Conservation (phyloP, 768 basidiomycete genomes). For the Boletus sensibilis region DNA sequence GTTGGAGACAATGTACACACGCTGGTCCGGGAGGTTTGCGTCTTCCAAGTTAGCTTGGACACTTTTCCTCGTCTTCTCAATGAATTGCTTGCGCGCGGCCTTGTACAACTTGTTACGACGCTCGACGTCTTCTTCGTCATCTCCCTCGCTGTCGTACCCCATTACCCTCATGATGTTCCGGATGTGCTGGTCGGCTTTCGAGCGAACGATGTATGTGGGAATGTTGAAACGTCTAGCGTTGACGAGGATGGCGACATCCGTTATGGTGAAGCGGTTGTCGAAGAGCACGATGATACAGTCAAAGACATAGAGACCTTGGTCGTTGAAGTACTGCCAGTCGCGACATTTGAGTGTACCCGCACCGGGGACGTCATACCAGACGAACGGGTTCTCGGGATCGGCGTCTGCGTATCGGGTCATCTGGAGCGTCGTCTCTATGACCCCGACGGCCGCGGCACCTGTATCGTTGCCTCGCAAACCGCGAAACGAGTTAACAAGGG, state of each 20-base stretch:
- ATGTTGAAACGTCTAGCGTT: constrained; percentile 18
- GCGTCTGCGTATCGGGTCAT: constrained; percentile 17
- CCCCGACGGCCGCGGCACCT: constrained; percentile 17
- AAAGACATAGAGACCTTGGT: constrained; percentile 26
- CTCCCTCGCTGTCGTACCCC: constrained; percentile 21
- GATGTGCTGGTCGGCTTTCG: constrained; percentile 25
- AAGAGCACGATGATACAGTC: constrained; percentile 24
- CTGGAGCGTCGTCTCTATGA: constrained; percentile 20
- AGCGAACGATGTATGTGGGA: constrained; percentile 24
- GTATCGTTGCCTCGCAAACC: constrained; percentile 25
- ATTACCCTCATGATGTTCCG: constrained; percentile 18
- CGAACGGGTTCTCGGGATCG: constrained; percentile 12
- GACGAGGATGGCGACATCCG: constrained; percentile 19
- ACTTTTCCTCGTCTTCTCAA: constrained; percentile 16
- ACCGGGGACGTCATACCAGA: constrained; percentile 27
- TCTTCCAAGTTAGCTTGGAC: constrained; percentile 20
- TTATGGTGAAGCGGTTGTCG: constrained; percentile 24
- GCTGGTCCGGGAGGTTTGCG: constrained; percentile 25
- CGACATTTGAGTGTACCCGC: constrained; percentile 19
- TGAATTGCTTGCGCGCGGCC: constrained; percentile 14
- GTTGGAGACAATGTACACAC: constrained; percentile 29
- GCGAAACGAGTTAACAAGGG: constrained; percentile 37
- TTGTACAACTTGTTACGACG: constrained; percentile 11
- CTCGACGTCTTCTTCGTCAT: constrained; percentile 9
- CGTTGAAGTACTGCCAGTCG: constrained; percentile 26